A percentile compares a stretch with the other conserved stretches of the same genome.
phyloP scores from a whole-genome alignment of 345 rosid species.

The Populus alba region DNA sequence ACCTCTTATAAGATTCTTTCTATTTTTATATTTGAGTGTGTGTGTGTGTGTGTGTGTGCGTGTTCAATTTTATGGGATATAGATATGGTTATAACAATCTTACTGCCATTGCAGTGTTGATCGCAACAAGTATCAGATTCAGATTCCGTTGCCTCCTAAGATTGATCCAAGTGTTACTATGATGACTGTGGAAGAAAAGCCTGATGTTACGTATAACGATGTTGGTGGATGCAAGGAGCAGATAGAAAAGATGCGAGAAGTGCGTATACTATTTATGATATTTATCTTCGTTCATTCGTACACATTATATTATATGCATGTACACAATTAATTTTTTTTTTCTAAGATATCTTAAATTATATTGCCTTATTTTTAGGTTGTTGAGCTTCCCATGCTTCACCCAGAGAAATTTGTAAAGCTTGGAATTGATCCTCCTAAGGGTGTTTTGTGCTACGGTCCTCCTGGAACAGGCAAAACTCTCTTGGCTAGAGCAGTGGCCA shows the following conservation, averaged over 20 bases:
- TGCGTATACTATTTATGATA: slow-evolving; percentile 21
- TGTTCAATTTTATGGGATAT: background rate
- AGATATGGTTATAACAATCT: background rate
- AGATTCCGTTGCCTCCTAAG: slow-evolving; percentile 96
- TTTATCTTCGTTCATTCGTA: background rate
- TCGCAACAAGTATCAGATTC: slow-evolving; percentile 94
- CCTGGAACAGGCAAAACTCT: slow-evolving; percentile 98
- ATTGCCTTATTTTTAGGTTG: slow-evolving; percentile 50
- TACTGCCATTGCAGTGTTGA: slow-evolving; percentile 66
- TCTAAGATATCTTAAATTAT: background rate
- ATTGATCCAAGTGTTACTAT: slow-evolving; percentile 99
- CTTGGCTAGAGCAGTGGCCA: slow-evolving; percentile 96
- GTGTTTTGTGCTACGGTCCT: slow-evolving; percentile 97
- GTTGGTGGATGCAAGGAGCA: slow-evolving; percentile 99
- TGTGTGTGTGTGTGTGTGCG: background rate
- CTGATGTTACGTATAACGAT: slow-evolving; percentile 96
- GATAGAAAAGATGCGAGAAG: slow-evolving; percentile 97
- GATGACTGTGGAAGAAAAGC: slow-evolving; percentile 99
- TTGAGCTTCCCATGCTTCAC: slow-evolving; percentile 98
- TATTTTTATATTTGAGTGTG: background rate
- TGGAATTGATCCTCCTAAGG: slow-evolving; percentile 99
- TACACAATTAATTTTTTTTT: background rate
- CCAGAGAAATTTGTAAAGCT: slow-evolving; percentile 99
- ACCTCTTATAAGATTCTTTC: background rate
- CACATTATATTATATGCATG: background rate